These are phyloP conservation scores for Aspergillus sp. DNA, from an alignment of 2,329 filamentous ascomycete genomes.

Conservation along the genomic window DNA sequence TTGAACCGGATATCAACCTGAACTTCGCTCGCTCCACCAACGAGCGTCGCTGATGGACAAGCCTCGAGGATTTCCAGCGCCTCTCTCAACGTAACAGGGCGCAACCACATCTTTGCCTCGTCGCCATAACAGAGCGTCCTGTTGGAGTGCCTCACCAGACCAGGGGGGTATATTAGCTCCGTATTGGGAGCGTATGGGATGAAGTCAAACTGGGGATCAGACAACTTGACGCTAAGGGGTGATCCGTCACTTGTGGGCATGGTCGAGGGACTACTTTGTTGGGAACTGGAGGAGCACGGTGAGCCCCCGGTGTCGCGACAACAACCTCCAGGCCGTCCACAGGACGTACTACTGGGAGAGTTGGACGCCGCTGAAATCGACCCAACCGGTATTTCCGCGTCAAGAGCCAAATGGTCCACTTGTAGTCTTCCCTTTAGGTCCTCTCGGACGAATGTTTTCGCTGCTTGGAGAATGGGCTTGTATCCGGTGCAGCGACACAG, in stretches of 20 bases:
- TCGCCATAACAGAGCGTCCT: conserved; percentile 78
- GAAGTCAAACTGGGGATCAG: conserved; percentile 77
- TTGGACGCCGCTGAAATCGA: neutral
- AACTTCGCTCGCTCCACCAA: conserved; percentile 84
- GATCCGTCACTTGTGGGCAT: neutral
- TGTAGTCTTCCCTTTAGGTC: conserved; percentile 41
- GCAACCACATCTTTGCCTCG: conserved; percentile 80
- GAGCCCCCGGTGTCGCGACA: conserved; percentile 19
- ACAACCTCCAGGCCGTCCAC: conserved; percentile 26
- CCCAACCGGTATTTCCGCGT: neutral
- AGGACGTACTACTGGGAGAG: conserved; percentile 12
- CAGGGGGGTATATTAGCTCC: conserved; percentile 82
- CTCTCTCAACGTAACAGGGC: conserved; percentile 75
- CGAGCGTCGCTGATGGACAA: conserved; percentile 79
- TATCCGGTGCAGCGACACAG: conserved; percentile 87
- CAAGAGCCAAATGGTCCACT: neutral
- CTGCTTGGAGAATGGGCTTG: conserved; percentile 79
- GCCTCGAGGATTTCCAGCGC: conserved; percentile 78
- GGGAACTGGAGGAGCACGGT: conserved; percentile 8
- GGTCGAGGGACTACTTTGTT: neutral
- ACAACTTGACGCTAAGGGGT: neutral
- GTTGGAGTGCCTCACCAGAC: conserved; percentile 73
- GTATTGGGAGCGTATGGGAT: conserved; percentile 86
- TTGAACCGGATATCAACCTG: conserved; percentile 96
- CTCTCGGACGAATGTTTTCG: conserved; percentile 69